A percentile compares a stretch with the other conserved stretches of the same genome.
phyloP scores from a whole-genome alignment of 805 yeast species.

The Starmerella bombicola region DNA sequence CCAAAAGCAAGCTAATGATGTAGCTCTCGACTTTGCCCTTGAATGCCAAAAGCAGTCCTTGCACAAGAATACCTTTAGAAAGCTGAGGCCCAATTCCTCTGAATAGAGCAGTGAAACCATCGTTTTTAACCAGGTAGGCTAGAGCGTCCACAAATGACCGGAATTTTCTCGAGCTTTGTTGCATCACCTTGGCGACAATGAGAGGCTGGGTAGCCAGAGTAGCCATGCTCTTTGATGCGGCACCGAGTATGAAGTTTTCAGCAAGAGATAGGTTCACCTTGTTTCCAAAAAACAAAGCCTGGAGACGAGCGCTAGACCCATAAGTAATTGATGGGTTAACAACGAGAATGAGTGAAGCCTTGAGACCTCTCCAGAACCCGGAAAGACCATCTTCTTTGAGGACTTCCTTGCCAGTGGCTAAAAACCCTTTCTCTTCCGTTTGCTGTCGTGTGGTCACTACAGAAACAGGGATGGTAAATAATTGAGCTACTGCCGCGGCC shows the following conservation, averaged over 20 bases:
- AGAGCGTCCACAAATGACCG: constrained; percentile 53
- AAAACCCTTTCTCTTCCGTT: constrained; percentile 29
- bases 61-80: constrained; percentile 69
- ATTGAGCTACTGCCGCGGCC: constrained; percentile 72
- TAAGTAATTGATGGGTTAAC: constrained; percentile 79
- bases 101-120: constrained; percentile 55
- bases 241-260: constrained; percentile 61
- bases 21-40: constrained; percentile 46
- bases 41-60: constrained; percentile 71
- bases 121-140: constrained; percentile 45
- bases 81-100: constrained; percentile 74
- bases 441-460: constrained; percentile 56
- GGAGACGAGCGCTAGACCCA: constrained; percentile 63
- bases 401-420: constrained; percentile 39
- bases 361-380: constrained; percentile 75
- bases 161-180: constrained; percentile 41
- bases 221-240: constrained; percentile 68
- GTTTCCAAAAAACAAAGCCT: constrained; percentile 36
- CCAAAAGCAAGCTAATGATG: constrained; percentile 22
- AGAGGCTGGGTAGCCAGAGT: constrained; percentile 73
- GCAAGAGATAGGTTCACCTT: constrained; percentile 39
- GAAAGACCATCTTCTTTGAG: constrained; percentile 49
- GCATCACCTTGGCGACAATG: constrained; percentile 71
- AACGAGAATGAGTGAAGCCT: constrained; percentile 66
- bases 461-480: constrained; percentile 69